Evolutionary conservation across 2,329 filamentous ascomycete species (phyloP).

Genomic region (Diaporthe ilicicola): DNA sequence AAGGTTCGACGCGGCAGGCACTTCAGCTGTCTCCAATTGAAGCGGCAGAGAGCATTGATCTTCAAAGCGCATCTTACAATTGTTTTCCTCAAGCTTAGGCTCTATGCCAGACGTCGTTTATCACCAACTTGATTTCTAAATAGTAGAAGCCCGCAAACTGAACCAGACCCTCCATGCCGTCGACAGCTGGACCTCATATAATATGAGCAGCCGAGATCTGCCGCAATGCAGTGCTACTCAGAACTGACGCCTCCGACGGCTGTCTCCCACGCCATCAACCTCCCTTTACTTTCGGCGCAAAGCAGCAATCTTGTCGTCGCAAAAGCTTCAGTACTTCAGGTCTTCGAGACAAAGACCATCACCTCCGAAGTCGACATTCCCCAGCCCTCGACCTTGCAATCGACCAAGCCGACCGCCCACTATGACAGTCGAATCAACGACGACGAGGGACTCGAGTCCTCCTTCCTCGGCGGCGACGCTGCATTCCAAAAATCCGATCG

Average conservation of each 20-base stretch:
- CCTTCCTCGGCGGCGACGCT: slow-evolving; percentile 71
- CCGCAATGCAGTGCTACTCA: slow-evolving; percentile 92
- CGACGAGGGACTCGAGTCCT: slow-evolving; percentile 71
- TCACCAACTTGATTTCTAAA: slow-evolving; percentile 6
- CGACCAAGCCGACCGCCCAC: slow-evolving; percentile 53
- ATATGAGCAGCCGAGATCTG: slow-evolving; percentile 40
- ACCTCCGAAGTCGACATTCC: slow-evolving; percentile 67
- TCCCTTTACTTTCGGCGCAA: slow-evolving; percentile 79
- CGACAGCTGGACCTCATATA: slow-evolving; percentile 31
- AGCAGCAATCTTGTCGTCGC: slow-evolving; percentile 89
- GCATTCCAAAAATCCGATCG: slow-evolving; percentile 69
- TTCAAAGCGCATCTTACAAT: slow-evolving; percentile 13
- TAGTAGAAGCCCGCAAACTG: neutral
- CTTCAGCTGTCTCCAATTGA: slow-evolving; percentile 14
- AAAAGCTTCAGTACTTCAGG: slow-evolving; percentile 90
- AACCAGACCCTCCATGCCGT: slow-evolving; percentile 15
- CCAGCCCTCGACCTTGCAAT: slow-evolving; percentile 48
- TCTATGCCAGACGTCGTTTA: neutral
- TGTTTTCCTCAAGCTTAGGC: neutral
- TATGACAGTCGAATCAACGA: slow-evolving; percentile 65
- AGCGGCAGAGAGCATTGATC: neutral
- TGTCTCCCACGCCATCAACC: slow-evolving; percentile 84
- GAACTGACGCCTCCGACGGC: slow-evolving; percentile 94
- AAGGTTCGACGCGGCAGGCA: slow-evolving; percentile 3
- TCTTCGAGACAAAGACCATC: slow-evolving; percentile 79